A percentile compares a stretch with the other conserved stretches of the same genome.
These are phyloP conservation scores for Fusarium abutilonis DNA, from an alignment of 2,329 filamentous ascomycete species.

Conservation along the genomic window DNA sequence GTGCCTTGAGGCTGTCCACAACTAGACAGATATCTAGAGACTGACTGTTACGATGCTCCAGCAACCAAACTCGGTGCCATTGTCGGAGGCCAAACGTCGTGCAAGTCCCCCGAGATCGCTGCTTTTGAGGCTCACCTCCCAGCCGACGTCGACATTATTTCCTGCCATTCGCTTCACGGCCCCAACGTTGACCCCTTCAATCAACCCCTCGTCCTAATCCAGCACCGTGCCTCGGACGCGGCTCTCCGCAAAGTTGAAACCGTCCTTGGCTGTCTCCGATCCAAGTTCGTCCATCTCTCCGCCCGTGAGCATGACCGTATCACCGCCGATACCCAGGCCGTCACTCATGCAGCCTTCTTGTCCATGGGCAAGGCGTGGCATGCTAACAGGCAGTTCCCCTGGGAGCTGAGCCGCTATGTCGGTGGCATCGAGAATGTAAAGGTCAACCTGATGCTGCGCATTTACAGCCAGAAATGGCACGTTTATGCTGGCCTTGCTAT, in stretches of 20 bases:
- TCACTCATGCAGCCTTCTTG: constrained; percentile 96
- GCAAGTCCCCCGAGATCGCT: constrained; percentile 94
- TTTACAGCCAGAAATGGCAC: constrained; percentile 99
- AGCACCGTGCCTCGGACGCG: constrained; percentile 84
- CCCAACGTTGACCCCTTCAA: constrained; percentile 87
- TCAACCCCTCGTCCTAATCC: constrained; percentile 92
- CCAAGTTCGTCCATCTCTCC: constrained; percentile 87
- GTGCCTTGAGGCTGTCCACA: not conserved
- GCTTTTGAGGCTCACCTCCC: constrained; percentile 93
- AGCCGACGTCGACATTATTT: constrained; percentile 88
- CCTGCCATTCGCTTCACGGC: constrained; percentile 95
- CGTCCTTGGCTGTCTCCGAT: constrained; percentile 83
- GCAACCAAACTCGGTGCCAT: constrained; percentile 95
- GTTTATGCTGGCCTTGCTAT: constrained; percentile 98
- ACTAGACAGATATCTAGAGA: not conserved
- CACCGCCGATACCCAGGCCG: constrained; percentile 96
- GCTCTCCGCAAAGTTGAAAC: constrained; percentile 81
- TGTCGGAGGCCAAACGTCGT: constrained; percentile 96
- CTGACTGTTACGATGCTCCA: constrained; percentile 51
- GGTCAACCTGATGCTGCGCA: constrained; percentile 96
- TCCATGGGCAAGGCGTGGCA: constrained; percentile 99
- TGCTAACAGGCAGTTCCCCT: constrained; percentile 93
- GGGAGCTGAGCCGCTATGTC: constrained; percentile 94
- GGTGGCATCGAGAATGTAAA: constrained; percentile 99
- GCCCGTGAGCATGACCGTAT: constrained; percentile 93